These are phyloP conservation scores for Terfezia claveryi DNA, from an alignment of 495 filamentous ascomycete species.

Conservation along the genomic window DNA sequence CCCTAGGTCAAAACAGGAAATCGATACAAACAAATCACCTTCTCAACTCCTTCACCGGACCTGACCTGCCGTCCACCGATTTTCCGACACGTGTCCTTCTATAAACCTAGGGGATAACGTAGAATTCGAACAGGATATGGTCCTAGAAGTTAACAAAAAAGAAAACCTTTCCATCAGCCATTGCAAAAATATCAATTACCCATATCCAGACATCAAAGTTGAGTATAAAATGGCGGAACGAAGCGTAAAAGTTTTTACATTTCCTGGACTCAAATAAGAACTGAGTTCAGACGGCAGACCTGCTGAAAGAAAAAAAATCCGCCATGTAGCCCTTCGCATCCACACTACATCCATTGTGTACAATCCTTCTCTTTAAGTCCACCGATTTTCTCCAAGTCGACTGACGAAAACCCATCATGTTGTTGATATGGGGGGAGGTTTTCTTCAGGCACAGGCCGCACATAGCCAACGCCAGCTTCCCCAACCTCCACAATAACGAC, in stretches of 20 bases:
- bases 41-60: too few species aligned
- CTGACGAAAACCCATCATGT: conserved; percentile 55
- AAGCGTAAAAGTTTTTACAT: background rate
- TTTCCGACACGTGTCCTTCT: too few species aligned
- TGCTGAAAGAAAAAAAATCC: background rate
- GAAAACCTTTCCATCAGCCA: too few species aligned
- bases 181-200: too few species aligned
- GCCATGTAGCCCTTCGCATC: background rate
- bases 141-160: too few species aligned
- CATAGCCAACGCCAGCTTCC: conserved; percentile 57
- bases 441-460: conserved; percentile 68
- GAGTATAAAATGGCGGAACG: background rate
- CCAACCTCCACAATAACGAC: conserved; percentile 86
- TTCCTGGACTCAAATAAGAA: background rate
- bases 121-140: too few species aligned
- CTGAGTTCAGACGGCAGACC: background rate
- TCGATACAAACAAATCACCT: too few species aligned
- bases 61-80: too few species aligned
- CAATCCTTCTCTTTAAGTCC: conserved; percentile 65
- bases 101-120: too few species aligned
- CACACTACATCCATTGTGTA: background rate
- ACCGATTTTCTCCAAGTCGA: conserved; percentile 87
- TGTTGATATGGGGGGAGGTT: conserved; percentile 71
- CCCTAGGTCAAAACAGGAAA: too few species aligned
- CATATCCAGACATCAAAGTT: background rate